Evolutionary conservation across 192 early-diverging fungal species (phyloP).

Genomic region (Coemansia nantahalensis): DNA sequence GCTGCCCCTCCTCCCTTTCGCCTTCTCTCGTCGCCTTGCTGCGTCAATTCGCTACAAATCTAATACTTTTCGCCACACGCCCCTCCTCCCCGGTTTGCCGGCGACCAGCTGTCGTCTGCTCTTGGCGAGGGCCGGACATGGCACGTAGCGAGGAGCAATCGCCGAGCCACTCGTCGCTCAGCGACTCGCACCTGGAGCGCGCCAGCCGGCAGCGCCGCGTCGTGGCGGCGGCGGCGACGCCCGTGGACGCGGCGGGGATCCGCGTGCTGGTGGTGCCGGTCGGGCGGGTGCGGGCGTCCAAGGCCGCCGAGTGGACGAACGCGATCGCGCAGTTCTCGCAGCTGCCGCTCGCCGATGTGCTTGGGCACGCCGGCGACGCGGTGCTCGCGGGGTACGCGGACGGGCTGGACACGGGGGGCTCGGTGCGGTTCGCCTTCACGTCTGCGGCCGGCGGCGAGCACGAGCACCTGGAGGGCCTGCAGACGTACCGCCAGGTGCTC

Average conservation of each 20-base stretch:
- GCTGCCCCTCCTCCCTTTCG: no score
- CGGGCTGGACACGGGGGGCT: slow-evolving; percentile 22
- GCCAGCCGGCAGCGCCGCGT: slow-evolving; percentile 20
- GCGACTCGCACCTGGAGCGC: slow-evolving; percentile 21
- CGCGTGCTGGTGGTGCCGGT: slow-evolving; percentile 48
- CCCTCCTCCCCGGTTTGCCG: no score
- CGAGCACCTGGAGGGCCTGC: slow-evolving; percentile 50
- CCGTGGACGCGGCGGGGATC: slow-evolving; percentile 48
- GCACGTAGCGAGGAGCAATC: slow-evolving; percentile 5
- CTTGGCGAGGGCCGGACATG: not conserved
- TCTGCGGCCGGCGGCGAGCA: slow-evolving; percentile 21
- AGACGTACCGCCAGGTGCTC: slow-evolving; percentile 48
- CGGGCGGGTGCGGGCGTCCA: slow-evolving; percentile 29
- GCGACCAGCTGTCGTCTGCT: not conserved
- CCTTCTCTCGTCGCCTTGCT: no score
- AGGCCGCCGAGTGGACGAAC: slow-evolving; percentile 19
- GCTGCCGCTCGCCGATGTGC: slow-evolving; percentile 24
- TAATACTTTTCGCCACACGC: no score
- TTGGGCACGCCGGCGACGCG: slow-evolving; percentile 19
- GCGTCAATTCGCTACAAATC: no score
- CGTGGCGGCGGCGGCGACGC: slow-evolving; percentile 31
- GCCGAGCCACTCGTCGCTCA: slow-evolving; percentile 17
- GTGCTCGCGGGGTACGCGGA: slow-evolving; percentile 13
- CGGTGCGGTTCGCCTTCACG: slow-evolving; percentile 31
- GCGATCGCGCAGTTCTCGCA: slow-evolving; percentile 23